Base-by-base conservation (phyloP, 2,329 filamentous ascomycete genomes). In the Blastomyces silverae region DNA sequence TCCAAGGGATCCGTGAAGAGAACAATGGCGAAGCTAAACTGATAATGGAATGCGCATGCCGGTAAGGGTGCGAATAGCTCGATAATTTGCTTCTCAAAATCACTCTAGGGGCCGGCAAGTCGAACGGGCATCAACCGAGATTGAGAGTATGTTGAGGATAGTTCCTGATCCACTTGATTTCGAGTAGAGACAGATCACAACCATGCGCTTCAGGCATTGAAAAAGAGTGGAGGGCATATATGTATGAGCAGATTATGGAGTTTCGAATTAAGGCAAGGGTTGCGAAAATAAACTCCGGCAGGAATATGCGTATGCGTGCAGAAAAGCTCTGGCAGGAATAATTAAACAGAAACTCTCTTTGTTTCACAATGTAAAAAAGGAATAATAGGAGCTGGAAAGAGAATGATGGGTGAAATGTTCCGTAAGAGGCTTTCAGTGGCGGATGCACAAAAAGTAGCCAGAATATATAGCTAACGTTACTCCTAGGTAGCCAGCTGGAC, bases 311-410 rank as follows among this genome's bases (percentile, higher is more conserved):
- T n/a, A 61, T 15, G 57, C 34, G 59, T n/a, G 59, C 17, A 37
- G 25, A 50, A 46, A 50, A 50, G 25, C 28, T 34, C 37, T 39
- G 59, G 22, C n/a, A 61, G 44, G 3, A 50, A 50, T 50, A 22
- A 37, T 48, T 50, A 50, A 50, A 10, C 42, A 42, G 34, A 61
- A 37, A 28, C 2, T 34, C 5, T 10, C 11, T 44, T 48, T 61
- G 59, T 61, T 61, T 61, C 59, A 61, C 28, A 61, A 50, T 20
- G 3, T 61, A 37, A 50, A 48, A 37, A n/a, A 44, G 25, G 28
- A 39, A 39, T 13, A 39, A 44, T 28, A 44, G 28, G 13, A 17
- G 22, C 0, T 28, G 6, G 25, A 59, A 44, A 59, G 56, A 31
- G 13, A 44, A 28, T 6, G 22, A 25, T 44, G 39, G 6, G 44